phyloP scores from a whole-genome alignment of 2,329 filamentous ascomycete species.

The Chaetothyriales sp. region DNA sequence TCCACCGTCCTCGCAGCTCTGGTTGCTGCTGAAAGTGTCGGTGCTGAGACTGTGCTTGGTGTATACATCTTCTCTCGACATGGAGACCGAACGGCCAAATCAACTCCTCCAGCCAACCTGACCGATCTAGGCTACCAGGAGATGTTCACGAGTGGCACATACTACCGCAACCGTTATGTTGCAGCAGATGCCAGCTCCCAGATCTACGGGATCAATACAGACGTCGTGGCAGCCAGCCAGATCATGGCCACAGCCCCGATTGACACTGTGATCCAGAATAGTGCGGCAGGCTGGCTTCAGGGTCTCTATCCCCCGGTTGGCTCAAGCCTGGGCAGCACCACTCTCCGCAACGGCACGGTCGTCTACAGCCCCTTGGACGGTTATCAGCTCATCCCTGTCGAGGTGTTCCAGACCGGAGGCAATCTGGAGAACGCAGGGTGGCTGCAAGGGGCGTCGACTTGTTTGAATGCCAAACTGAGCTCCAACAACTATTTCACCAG shows the following conservation, averaged over 20 bases:
- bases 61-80: conserved; percentile 81
- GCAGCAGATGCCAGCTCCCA: conserved; percentile 40
- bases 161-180: conserved; percentile 66
- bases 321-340: conserved; percentile 36
- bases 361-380: conserved; percentile 57
- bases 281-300: conserved; percentile 50
- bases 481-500: conserved; percentile 45
- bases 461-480: conserved; percentile 39
- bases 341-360: conserved; percentile 53
- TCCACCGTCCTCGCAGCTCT: not conserved
- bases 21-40: not conserved
- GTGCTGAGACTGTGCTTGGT: conserved; percentile 55
- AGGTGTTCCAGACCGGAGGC: conserved; percentile 43
- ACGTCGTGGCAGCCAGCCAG: conserved; percentile 54
- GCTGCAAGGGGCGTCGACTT: conserved; percentile 43
- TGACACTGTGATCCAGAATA: conserved; percentile 66
- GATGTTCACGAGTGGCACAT: conserved; percentile 55
- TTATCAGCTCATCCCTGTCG: conserved; percentile 71
- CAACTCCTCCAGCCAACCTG: conserved; percentile 52
- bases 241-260: conserved; percentile 56
- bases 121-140: conserved; percentile 68
- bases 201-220: conserved; percentile 51
- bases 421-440: conserved; percentile 44
- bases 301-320: conserved; percentile 71
- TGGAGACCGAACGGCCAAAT: conserved; percentile 73